Evolutionary conservation across 345 rosid species (phyloP).

Genomic region (Melaleuca alternifolia): DNA sequence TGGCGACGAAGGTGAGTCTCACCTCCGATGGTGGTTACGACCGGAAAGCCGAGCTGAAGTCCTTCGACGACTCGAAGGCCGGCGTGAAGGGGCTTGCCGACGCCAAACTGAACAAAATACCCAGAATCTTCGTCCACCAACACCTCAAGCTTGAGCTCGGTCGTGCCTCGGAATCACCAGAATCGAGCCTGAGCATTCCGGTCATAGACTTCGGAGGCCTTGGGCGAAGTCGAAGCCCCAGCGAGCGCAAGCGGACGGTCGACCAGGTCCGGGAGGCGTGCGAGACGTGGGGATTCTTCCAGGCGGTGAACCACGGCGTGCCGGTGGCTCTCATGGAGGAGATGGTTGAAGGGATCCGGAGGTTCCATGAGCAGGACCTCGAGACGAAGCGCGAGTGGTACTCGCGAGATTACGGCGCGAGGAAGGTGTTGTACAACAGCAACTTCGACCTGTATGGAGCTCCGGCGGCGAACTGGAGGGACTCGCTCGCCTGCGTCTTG

Average conservation of each 20-base stretch:
- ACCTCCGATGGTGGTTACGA: neutral
- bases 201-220: slow-evolving; percentile 18
- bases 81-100: slow-evolving; percentile 1
- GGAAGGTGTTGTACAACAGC: slow-evolving; percentile 15
- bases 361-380: slow-evolving; percentile 26
- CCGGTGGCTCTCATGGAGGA: slow-evolving; percentile 5
- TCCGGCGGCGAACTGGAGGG: slow-evolving; percentile 32
- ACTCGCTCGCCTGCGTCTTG: slow-evolving; percentile 10
- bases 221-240: neutral
- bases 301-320: slow-evolving; percentile 32
- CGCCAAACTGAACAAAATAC: neutral
- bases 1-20: neutral
- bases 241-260: neutral
- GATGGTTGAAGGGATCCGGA: slow-evolving; percentile 14
- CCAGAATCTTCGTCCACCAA: neutral
- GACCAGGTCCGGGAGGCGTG: slow-evolving; percentile 14
- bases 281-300: slow-evolving; percentile 39
- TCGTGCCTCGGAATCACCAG: neutral
- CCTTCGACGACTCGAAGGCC: slow-evolving; percentile 1
- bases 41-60: slow-evolving; percentile 1
- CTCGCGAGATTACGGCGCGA: slow-evolving; percentile 8
- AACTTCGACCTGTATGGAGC: slow-evolving; percentile 20
- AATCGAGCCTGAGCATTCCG: slow-evolving; percentile 5
- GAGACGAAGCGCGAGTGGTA: slow-evolving; percentile 18
- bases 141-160: neutral